Percentiles rank a stretch among this genome's conserved stretches.
Conservation (phyloP, 352 stramenopile species). For the Globisporangium spinosum region DNA sequence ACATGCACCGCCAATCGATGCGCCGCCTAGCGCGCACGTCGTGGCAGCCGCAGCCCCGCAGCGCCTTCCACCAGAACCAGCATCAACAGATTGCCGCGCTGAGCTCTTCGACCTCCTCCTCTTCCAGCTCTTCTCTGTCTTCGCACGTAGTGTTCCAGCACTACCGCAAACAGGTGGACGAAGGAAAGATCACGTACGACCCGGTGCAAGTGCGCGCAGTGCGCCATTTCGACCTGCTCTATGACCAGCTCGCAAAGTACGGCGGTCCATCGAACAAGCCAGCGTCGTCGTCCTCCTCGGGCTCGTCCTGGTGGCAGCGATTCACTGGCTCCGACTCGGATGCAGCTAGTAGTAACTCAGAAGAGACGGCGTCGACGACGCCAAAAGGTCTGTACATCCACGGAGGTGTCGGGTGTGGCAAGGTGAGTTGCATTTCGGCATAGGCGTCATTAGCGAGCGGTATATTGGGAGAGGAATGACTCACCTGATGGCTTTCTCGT, state of each 20-base stretch:
- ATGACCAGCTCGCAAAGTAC: conserved; percentile 50
- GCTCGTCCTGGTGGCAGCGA: conserved; percentile 57
- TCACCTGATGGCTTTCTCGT: not conserved
- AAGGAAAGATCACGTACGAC: conserved; percentile 61
- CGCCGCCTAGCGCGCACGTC: conserved; percentile 5
- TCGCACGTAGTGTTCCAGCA: conserved; percentile 16
- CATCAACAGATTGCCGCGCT: conserved; percentile 6
- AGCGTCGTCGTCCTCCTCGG: not conserved
- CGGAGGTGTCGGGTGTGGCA: conserved; percentile 94
- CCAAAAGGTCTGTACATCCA: conserved; percentile 96
- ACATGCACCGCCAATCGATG: conserved; percentile 13
- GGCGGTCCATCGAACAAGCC: conserved; percentile 29
- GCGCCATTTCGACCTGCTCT: conserved; percentile 59
- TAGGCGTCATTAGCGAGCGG: not conserved
- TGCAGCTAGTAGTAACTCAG: not conserved
- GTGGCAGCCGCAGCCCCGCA: conserved; percentile 4
- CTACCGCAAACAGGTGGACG: conserved; percentile 60
- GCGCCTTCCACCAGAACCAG: not conserved
- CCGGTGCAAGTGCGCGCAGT: conserved; percentile 63
- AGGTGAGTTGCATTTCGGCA: conserved; percentile 28
- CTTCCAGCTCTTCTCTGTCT: not conserved
- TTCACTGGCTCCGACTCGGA: conserved; percentile 29
- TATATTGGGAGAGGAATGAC: not conserved
- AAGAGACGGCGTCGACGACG: conserved; percentile 22
- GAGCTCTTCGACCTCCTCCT: conserved; percentile 1